phyloP scores from a whole-genome alignment of 2,329 filamentous ascomycete species.

The Phoma sp. region DNA sequence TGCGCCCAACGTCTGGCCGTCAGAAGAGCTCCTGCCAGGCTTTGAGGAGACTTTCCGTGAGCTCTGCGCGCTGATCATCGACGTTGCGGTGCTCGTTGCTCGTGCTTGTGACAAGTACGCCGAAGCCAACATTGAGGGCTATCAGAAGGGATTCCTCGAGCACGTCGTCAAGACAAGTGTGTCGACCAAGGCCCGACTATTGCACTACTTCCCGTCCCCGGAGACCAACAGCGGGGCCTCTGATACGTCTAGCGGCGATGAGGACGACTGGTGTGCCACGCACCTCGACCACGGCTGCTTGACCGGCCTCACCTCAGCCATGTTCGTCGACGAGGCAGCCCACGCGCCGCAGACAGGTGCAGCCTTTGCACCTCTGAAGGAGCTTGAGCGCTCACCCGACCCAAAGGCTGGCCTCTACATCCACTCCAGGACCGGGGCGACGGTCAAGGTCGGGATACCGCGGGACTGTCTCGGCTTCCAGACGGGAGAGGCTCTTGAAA shows the following conservation, averaged over 20 bases:
- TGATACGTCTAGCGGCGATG: conserved; percentile 49
- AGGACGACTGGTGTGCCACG: conserved; percentile 94
- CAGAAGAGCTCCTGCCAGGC: conserved; percentile 70
- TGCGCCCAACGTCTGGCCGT: conserved; percentile 87
- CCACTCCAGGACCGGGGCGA: conserved; percentile 78
- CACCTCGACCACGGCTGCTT: conserved; percentile 92
- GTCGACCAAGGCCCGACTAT: conserved; percentile 86
- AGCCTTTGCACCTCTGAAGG: conserved; percentile 63
- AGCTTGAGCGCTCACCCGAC: conserved; percentile 79
- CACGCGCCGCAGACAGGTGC: conserved; percentile 43
- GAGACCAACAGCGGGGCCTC: conserved; percentile 25
- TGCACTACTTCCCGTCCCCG: conserved; percentile 84
- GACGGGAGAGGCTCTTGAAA: conserved; percentile 88
- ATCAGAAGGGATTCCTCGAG: conserved; percentile 81
- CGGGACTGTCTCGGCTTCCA: conserved; percentile 93
- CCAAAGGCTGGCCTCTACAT: conserved; percentile 91
- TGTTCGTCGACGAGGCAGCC: conserved; percentile 85
- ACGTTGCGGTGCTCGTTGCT: conserved; percentile 86
- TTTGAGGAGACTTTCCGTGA: conserved; percentile 76
- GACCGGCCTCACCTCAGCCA: conserved; percentile 90
- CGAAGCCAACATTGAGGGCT: conserved; percentile 75
- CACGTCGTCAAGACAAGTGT: conserved; percentile 83
- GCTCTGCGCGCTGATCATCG: conserved; percentile 84
- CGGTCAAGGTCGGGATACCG: conserved; percentile 92
- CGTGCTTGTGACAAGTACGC: conserved; percentile 90